These are phyloP conservation scores for Diospyros lotus DNA, from an alignment of 148 eudicot genomes.

Conservation along the genomic window DNA sequence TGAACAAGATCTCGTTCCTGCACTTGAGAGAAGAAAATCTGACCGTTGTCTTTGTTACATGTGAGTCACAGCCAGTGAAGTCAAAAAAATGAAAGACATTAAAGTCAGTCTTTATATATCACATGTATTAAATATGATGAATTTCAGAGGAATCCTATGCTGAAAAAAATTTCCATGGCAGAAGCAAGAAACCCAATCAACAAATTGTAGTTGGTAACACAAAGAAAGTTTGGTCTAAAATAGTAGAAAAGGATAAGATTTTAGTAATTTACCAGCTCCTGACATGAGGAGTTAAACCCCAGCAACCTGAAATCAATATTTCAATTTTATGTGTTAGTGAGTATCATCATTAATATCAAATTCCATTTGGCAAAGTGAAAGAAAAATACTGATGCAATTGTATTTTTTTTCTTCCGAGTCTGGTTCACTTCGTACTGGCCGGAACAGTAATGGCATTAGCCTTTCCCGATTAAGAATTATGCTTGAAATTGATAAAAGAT, in stretches of 20 bases:
- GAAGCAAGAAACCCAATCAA: not conserved
- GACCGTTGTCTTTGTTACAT: no score
- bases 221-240: not conserved
- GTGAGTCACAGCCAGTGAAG: no score
- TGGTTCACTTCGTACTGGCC: no score
- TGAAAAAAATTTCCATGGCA: not conserved
- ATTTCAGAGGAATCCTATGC: not conserved
- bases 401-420: not conserved
- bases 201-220: not conserved
- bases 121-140: not conserved
- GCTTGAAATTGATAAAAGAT: not conserved
- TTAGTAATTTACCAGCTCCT: constrained; percentile 39
- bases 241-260: not conserved
- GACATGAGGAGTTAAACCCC: constrained; percentile 59
- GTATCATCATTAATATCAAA: constrained; percentile 1
- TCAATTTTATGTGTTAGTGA: constrained; percentile 3
- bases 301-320: constrained; percentile 68
- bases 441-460: no score
- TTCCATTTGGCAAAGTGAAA: not conserved
- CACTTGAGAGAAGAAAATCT: no score
- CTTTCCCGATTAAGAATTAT: not conserved
- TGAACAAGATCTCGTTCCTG: not conserved
- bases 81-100: no score
- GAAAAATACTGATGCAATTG: not conserved
- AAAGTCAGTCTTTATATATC: no score